phyloP scores from a whole-genome alignment of 2,329 filamentous ascomycete species.

The Cryphonectria radicalis region DNA sequence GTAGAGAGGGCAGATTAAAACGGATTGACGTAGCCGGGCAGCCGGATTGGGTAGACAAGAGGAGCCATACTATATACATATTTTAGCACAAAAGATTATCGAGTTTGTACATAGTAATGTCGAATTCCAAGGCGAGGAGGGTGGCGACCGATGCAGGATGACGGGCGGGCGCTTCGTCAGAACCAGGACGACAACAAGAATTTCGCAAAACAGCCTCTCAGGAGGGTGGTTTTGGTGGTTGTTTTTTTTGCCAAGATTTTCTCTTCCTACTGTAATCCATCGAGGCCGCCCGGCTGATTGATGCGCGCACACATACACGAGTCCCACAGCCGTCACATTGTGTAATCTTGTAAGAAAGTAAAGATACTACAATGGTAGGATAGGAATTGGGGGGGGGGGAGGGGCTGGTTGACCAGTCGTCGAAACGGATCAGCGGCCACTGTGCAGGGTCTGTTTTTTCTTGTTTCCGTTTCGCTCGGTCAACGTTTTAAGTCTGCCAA shows the following conservation, averaged over 20 bases:
- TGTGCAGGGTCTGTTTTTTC: not conserved
- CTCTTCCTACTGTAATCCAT: not conserved
- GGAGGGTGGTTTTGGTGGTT: not conserved
- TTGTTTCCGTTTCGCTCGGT: not conserved
- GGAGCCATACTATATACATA: not conserved
- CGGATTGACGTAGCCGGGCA: slow-evolving; percentile 9
- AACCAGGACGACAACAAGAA: not conserved
- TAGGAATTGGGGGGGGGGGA: not conserved
- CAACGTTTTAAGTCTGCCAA: not conserved
- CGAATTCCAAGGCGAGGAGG: not conserved
- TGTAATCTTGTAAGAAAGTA: not conserved
- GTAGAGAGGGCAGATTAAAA: not conserved
- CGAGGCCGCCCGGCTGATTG: not conserved
- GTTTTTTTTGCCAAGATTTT: not conserved
- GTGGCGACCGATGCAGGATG: slow-evolving; percentile 5
- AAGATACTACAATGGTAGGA: not conserved
- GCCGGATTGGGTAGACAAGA: not conserved
- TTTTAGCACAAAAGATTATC: not conserved
- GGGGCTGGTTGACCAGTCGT: not conserved
- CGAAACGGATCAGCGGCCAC: slow-evolving; percentile 2
- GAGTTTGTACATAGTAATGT: not conserved
- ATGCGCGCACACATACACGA: not conserved
- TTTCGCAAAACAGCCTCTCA: not conserved
- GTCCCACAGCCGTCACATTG: slow-evolving; percentile 1
- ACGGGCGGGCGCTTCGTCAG: not conserved